A percentile compares a stretch with the other conserved stretches of the same genome.
These are phyloP conservation scores for Fusarium aywerte DNA, from an alignment of 2,329 filamentous ascomycete species.

Conservation along the genomic window DNA sequence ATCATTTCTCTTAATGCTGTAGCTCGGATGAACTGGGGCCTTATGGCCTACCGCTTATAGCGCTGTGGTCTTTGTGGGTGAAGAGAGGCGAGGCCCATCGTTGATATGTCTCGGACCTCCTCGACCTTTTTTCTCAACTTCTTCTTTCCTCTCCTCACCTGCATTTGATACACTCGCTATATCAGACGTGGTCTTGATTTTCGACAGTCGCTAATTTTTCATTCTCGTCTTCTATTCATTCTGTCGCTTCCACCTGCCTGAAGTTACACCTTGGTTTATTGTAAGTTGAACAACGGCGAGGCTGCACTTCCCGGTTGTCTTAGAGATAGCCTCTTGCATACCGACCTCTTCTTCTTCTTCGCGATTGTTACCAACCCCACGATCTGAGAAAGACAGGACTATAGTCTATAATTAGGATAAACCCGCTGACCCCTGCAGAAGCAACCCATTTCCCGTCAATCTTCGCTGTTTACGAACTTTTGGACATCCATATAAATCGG, in stretches of 20 bases:
- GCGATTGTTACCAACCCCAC: constrained; percentile 1
- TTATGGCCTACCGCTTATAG: constrained; percentile 2
- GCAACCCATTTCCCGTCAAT: constrained; percentile 19
- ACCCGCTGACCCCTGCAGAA: constrained; percentile 26
- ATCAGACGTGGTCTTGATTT: constrained; percentile 19
- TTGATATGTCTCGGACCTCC: constrained; percentile 28
- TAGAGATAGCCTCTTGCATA: constrained; percentile 26
- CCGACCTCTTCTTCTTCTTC: constrained; percentile 25
- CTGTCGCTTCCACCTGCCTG: constrained; percentile 4
- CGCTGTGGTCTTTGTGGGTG: background rate
- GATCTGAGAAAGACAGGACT: constrained; percentile 6
- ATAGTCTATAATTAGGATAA: constrained; percentile 5
- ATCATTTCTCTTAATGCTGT: constrained; percentile 42
- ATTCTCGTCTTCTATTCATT: background rate
- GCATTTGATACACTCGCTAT: constrained; percentile 32
- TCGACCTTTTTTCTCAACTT: constrained; percentile 28
- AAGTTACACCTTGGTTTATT: background rate
- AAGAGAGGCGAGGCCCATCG: background rate
- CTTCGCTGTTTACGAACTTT: constrained; percentile 21
- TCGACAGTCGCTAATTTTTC: constrained; percentile 21
- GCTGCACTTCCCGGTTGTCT: constrained; percentile 26
- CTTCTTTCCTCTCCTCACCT: constrained; percentile 22
- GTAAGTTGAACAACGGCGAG: constrained; percentile 23
- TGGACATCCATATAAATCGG: constrained; percentile 15
- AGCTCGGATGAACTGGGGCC: constrained; percentile 17